Percentiles rank a stretch among this genome's conserved stretches.
Conservation (phyloP, 768 basidiomycete genomes). For the Tulasnella sp. region DNA sequence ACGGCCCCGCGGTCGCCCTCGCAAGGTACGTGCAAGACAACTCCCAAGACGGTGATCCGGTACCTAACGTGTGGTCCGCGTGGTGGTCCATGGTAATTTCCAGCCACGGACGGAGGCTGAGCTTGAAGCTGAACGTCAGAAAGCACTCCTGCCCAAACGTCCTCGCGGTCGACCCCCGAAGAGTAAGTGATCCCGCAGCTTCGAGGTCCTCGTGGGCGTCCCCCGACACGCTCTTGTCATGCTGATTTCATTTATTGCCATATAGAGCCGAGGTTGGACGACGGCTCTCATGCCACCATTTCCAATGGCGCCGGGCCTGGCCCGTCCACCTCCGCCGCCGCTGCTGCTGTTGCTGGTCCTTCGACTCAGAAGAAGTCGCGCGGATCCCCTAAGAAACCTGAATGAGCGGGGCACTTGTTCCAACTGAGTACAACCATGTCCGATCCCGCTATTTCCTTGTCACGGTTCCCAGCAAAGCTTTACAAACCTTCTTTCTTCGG, state of each 20-base stretch:
- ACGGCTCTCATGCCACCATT: background rate
- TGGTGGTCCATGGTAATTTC: slow-evolving; percentile 8
- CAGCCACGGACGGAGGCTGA: slow-evolving; percentile 40
- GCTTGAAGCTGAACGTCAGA: slow-evolving; percentile 36
- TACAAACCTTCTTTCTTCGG: slow-evolving; percentile 17
- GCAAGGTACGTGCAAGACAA: slow-evolving; percentile 49
- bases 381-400: slow-evolving; percentile 16
- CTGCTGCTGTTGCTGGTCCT: slow-evolving; percentile 9
- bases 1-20: slow-evolving; percentile 57
- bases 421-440: background rate
- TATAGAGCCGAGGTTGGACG: slow-evolving; percentile 14
- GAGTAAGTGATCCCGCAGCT: slow-evolving; percentile 24
- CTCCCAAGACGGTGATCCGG: slow-evolving; percentile 19
- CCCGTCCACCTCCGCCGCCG: slow-evolving; percentile 16
- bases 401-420: slow-evolving; percentile 8
- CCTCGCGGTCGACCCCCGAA: slow-evolving; percentile 33
- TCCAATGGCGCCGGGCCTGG: background rate
- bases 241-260: slow-evolving; percentile 11
- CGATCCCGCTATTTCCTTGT: background rate
- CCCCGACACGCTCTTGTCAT: slow-evolving; percentile 7
- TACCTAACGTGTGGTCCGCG: slow-evolving; percentile 10
- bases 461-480: slow-evolving; percentile 18
- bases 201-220: slow-evolving; percentile 9
- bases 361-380: slow-evolving; percentile 14
- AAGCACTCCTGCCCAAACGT: slow-evolving; percentile 43